Conservation (phyloP, 306 rosid species). For the Gynostemma pentaphyllum region DNA sequence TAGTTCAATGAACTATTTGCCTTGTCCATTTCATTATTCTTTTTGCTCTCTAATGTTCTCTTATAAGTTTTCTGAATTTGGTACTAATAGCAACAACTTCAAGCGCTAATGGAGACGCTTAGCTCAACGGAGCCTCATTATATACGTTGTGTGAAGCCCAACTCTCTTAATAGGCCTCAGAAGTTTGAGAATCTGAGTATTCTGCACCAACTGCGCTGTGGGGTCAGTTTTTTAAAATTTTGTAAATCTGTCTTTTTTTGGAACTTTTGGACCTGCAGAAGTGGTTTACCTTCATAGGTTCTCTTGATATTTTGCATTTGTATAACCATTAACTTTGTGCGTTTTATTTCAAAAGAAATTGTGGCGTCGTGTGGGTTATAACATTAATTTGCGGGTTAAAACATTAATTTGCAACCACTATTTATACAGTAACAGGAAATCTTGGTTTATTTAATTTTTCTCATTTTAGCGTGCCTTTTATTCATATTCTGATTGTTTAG, state of each 20-base stretch:
- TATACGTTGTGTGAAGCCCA: conserved; percentile 94
- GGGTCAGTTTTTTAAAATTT: conserved; percentile 52
- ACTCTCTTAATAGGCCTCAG: conserved; percentile 79
- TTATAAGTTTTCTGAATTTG: conserved; percentile 3
- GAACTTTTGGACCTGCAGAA: conserved; percentile 13
- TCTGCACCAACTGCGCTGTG: conserved; percentile 89
- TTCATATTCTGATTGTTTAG: neutral
- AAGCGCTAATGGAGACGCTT: conserved; percentile 92
- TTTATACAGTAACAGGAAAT: neutral
- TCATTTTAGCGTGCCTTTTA: neutral
- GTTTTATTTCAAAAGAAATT: too few relatives aligned
- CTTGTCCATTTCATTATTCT: neutral
- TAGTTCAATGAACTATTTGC: neutral
- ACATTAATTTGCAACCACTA: neutral
- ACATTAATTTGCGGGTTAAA: too few relatives aligned
- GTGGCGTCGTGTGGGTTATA: too few relatives aligned
- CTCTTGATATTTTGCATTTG: neutral
- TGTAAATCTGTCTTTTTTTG: conserved; percentile 13
- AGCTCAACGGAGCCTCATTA: conserved; percentile 88
- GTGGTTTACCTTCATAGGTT: conserved; percentile 9
- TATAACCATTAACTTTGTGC: neutral
- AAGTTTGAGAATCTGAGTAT: conserved; percentile 79
- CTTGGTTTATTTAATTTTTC: neutral
- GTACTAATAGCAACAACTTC: conserved; percentile 83
- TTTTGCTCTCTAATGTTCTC: conserved; percentile 14